These are phyloP conservation scores for Caryopteris hybrid DNA, from an alignment of 305 asterid genomes.

Conservation along the genomic window DNA sequence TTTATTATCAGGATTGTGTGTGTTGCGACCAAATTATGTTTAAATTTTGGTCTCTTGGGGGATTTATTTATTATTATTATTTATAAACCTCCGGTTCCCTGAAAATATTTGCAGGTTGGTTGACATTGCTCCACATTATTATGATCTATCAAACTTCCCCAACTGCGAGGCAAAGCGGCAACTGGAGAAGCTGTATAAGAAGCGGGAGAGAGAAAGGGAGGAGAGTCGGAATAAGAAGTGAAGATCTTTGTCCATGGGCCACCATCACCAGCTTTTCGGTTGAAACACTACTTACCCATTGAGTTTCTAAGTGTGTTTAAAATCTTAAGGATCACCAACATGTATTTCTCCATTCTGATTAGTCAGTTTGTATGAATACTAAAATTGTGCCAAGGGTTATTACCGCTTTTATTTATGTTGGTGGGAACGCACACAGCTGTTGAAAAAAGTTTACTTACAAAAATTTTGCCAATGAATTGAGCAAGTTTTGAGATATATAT, in stretches of 20 bases:
- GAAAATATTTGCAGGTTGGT: conserved; percentile 55
- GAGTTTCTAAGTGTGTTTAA: too few species aligned
- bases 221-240: conserved; percentile 61
- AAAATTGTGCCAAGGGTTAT: neutral
- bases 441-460: too few species aligned
- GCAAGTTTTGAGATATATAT: too few species aligned
- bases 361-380: neutral
- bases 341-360: neutral
- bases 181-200: conserved; percentile 75
- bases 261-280: too few species aligned
- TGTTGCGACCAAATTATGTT: too few species aligned
- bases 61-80: neutral
- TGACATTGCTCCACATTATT: conserved; percentile 90
- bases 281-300: too few species aligned
- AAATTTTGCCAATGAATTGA: too few species aligned
- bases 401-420: neutral
- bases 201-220: conserved; percentile 60
- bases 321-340: neutral
- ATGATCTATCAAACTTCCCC: conserved; percentile 82
- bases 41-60: neutral
- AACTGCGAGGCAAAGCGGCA: conserved; percentile 90
- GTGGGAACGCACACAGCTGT: neutral
- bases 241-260: too few species aligned
- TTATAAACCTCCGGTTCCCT: neutral
- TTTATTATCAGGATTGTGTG: too few species aligned